Evolutionary conservation across 1,139 yeast species (phyloP), one percentile per base, ranked within the genome.

Genomic region (Kluyveromyces sp.): DNA sequence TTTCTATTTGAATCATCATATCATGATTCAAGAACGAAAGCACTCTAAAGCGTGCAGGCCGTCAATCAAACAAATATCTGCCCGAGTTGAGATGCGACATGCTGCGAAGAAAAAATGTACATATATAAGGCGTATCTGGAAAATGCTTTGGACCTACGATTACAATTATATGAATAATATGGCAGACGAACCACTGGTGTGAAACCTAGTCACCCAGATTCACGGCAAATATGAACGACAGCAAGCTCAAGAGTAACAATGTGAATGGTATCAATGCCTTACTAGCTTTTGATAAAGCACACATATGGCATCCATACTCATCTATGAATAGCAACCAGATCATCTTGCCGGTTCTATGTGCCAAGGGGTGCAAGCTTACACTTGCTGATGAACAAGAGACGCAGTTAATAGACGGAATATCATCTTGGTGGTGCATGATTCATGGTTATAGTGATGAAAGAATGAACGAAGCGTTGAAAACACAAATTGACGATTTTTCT

Each of bases 351-450:
- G 66, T 64, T 7, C 54, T 54, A 25, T 54, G 60, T 3, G 65
- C 67, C 0, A 38, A 48, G 5, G 67, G 64, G 3, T 57, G 55
- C 15, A 47, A 49, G 25, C 47, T 65, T 7, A 52, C 54, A 2
- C 42, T 64, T 4, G 55, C 43, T 1, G 58, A 57, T 15, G 47
- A 50, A 2, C 29, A 36, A 10, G 51, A 50, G 34, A 46, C 51
- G 28, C 42, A 38, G 4, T 40, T 63, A 3, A 53, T 64, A 29
- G 68, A 64, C 43, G 68, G 64, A 7, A 64, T 65, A 68, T 61
- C 67, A 7, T 64, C 68, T 2, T 65, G 69, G 68, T 64, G 67
- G 68, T 63, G 66, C 40, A 63, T 64, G 39, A 57, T 64, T 37
- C 67, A 63, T 53, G 69, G 68, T 1, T 64, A 65, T 46, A 63